Base-by-base conservation (phyloP, 148 eudicot genomes). In the Drosera capensis region DNA sequence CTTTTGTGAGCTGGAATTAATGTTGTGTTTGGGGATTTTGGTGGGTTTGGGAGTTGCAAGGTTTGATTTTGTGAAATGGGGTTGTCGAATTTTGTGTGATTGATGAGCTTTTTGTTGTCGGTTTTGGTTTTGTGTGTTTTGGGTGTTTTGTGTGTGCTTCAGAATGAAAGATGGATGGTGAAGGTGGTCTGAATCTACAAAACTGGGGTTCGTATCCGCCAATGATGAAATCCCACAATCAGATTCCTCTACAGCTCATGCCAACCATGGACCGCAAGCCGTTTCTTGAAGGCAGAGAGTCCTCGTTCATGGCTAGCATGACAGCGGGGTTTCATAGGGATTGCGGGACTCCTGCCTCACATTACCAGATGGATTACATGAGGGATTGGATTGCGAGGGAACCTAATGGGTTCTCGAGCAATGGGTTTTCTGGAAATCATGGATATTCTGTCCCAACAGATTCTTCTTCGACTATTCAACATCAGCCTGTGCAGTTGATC, bases 121-220 rank as follows among this genome's bases (percentile, higher is more conserved):
- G n/a, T n/a, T n/a, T n/a, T n/a, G n/a, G n/a, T n/a, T n/a, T n/a
- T n/a, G n/a, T n/a, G n/a, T n/a, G n/a, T n/a, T n/a, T n/a, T n/a
- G n/a, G n/a, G n/a, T n/a, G n/a, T n/a, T n/a, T n/a, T n/a, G n/a
- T n/a, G n/a, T n/a, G n/a, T n/a, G n/a, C n/a, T n/a, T n/a, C n/a
- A n/a, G n/a, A n/a, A n/a, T n/a, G n/a, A n/a, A n/a, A n/a, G 21
- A 53, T 53, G 57, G 57, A 53, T 43, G 48, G 57, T 7, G 48
- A 53, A 20, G 57, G 48, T 43, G 57, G 40, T 41, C 57, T 53
- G 13, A 53, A 53, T 20, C 18, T 53, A 48, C 57, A 20, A 2
- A 43, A 53, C 31, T 53, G 57, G 57, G 48, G 57, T 3, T 53
- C 41, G 14, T 53, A 53, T 14, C 39, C 41, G 47, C 3, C 39